phyloP scores from a whole-genome alignment of 192 early-diverging fungal genomes.

The Coemansia sp. region DNA sequence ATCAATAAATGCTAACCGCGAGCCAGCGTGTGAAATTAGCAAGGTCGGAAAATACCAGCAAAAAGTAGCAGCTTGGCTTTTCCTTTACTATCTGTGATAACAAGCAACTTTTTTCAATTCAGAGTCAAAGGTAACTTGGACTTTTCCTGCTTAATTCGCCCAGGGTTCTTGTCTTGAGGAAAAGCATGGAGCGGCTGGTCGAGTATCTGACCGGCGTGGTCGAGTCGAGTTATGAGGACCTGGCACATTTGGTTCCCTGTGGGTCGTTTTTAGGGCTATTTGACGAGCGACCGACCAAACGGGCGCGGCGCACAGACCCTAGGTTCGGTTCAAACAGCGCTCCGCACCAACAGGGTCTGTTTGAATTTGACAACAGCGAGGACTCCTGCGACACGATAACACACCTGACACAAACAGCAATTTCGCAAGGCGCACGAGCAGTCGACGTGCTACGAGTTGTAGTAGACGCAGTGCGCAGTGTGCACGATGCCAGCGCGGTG shows the following conservation, averaged over 20 bases:
- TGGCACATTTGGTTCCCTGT: conserved; percentile 47
- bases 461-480: conserved; percentile 41
- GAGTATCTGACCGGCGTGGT: conserved; percentile 37
- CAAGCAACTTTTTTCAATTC: not conserved
- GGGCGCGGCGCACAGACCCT: conserved; percentile 12
- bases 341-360: conserved; percentile 1
- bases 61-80: no score
- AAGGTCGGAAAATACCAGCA: not conserved
- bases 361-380: conserved; percentile 52
- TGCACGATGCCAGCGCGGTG: conserved; percentile 46
- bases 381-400: conserved; percentile 26
- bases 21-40: not conserved
- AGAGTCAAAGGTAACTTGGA: not conserved
- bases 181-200: conserved; percentile 34
- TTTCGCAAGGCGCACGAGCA: conserved; percentile 11
- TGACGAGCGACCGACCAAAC: conserved; percentile 51
- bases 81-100: not conserved
- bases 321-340: not conserved
- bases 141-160: not conserved
- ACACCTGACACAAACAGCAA: conserved; percentile 26
- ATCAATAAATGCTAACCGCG: not conserved
- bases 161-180: not conserved
- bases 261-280: conserved; percentile 51
- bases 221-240: conserved; percentile 50
- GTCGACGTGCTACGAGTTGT: conserved; percentile 35